These are phyloP conservation scores for Triticum urartu DNA, from an alignment of 176 grass and related monocot genomes.

Conservation along the genomic window DNA sequence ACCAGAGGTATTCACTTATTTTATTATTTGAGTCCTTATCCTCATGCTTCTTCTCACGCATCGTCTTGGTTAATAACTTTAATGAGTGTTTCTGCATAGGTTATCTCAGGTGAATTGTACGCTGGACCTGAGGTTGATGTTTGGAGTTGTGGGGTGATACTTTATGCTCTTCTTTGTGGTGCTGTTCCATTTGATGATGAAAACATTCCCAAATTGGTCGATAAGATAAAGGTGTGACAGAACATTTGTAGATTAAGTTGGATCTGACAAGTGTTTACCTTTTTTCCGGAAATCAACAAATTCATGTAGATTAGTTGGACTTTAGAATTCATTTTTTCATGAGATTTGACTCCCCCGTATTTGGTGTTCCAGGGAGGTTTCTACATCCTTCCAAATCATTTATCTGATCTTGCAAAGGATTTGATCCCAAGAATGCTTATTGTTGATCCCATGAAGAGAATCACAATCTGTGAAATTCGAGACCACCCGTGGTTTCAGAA, in stretches of 20 bases:
- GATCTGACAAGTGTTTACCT: not conserved
- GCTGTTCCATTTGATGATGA: conserved; percentile 94
- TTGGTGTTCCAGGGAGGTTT: conserved; percentile 62
- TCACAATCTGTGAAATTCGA: conserved; percentile 79
- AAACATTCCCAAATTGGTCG: conserved; percentile 85
- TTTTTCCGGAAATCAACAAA: not conserved
- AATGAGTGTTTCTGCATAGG: too few relatives aligned
- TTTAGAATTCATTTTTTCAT: too few relatives aligned
- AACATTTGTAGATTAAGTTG: conserved; percentile 4
- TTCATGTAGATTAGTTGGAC: too few relatives aligned
- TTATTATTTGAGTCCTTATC: too few relatives aligned
- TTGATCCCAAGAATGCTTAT: conserved; percentile 90
- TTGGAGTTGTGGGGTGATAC: too few relatives aligned
- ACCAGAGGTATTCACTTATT: too few relatives aligned
- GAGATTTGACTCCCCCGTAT: not conserved
- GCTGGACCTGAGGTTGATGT: too few relatives aligned
- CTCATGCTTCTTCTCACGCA: too few relatives aligned
- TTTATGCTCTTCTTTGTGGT: conserved; percentile 11
- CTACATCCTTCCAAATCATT: conserved; percentile 90
- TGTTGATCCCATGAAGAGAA: conserved; percentile 95
- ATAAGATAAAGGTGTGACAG: conserved; percentile 80
- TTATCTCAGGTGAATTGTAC: too few relatives aligned
- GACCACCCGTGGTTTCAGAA: conserved; percentile 82
- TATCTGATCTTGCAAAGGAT: conserved; percentile 74
- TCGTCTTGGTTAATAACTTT: too few relatives aligned